These are phyloP conservation scores for Pachysolen tannophilus DNA, from an alignment of 805 yeast species.

Conservation along the genomic window DNA sequence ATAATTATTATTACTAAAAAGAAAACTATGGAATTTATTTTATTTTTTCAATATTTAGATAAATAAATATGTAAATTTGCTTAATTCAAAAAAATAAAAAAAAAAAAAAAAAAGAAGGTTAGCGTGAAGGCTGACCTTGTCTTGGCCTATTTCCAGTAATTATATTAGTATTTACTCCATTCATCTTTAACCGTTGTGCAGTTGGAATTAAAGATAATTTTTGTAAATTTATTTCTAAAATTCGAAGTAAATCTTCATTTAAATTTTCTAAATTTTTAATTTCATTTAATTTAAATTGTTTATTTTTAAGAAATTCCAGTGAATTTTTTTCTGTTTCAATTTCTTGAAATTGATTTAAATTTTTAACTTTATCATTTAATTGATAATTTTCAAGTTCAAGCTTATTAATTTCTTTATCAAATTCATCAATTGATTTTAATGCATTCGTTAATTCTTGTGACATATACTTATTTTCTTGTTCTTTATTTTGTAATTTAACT, in stretches of 20 bases:
- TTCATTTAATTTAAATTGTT: neutral
- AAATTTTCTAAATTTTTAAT: neutral
- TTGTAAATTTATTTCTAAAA: slow-evolving; percentile 7
- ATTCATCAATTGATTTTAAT: slow-evolving; percentile 36
- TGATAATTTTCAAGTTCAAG: slow-evolving; percentile 1
- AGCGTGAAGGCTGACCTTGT: too few relatives aligned
- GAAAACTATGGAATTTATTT: too few relatives aligned
- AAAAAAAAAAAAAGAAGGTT: too few relatives aligned
- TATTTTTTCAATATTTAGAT: too few relatives aligned
- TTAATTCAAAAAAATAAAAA: too few relatives aligned
- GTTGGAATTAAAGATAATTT: slow-evolving; percentile 8
- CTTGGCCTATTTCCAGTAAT: slow-evolving; percentile 1
- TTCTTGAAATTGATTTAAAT: neutral
- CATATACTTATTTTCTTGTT: slow-evolving; percentile 55
- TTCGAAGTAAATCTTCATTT: slow-evolving; percentile 4
- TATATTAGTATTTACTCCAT: slow-evolving; percentile 8
- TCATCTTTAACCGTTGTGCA: slow-evolving; percentile 8
- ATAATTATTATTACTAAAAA: too few relatives aligned
- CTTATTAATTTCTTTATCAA: slow-evolving; percentile 23
- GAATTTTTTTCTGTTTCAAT: neutral
- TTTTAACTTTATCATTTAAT: neutral
- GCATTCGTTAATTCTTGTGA: slow-evolving; percentile 50
- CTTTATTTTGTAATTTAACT: slow-evolving; percentile 35
- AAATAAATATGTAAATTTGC: too few relatives aligned
- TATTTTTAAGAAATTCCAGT: neutral